Evolutionary conservation across 2,329 filamentous ascomycete species (phyloP), one percentile per base, ranked within the genome.

Genomic region (Emericellopsis cladophorae): DNA sequence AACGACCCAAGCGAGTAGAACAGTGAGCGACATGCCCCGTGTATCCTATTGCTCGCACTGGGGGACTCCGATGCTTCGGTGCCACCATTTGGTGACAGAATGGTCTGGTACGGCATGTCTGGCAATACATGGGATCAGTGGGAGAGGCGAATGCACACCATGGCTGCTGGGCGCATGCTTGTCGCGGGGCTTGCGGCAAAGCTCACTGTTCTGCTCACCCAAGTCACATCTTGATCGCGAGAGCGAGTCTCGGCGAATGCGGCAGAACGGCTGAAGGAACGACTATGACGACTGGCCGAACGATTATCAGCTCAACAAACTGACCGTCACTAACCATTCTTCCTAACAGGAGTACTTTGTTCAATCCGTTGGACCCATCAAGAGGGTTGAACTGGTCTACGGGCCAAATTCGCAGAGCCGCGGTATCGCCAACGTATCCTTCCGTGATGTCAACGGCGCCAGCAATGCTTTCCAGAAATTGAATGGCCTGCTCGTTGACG

Each of bases 291-390:
- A 29, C 8, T 9, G 26, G 26, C 26, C 9, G 9, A 29, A 9
- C 9, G 26, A 29, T 29, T 29, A 12, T 12, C 9, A 29, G 8
- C 12, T 29, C 49, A 49, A 46, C 45, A 50, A 47, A 46, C 51
- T 50, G 51, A 51, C 62, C 60, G 65, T 70, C 56, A 84, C 83
- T 87, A 78, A 87, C 80, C 64, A 68, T 60, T 57, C 64, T 68
- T 70, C 62, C 63, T 65, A 62, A 67, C 87, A 98, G 92, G 92
- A 98, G 69, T 98, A 96, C 66, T 96, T 98, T 64, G 67, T 73
- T 57, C 82, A 86, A 58, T 83, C 85, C 54, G 79, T 95, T 61
- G 90, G 89, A 51, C 77, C 84, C 48, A 85, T 96, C 65, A 95
- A 93, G 75, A 83, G 76, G 64, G 86, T 93, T 48, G 81, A 92